Evolutionary conservation across 257 asterid species (phyloP).

Genomic region (Solanum okadae): DNA sequence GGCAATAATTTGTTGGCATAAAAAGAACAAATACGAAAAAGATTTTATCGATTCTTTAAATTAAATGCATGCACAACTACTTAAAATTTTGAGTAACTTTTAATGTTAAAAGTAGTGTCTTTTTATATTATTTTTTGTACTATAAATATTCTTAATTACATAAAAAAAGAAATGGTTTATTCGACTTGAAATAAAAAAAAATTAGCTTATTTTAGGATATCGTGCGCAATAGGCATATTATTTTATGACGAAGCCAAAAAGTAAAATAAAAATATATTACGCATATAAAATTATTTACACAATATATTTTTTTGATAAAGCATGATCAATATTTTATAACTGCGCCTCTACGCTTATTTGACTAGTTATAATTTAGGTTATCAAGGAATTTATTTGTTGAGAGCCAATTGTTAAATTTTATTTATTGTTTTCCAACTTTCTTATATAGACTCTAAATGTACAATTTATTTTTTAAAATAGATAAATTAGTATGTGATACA

Average conservation of each 20-base stretch:
- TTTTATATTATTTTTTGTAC: not conserved
- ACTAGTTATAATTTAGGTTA: not conserved
- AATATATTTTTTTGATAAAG: too few species aligned
- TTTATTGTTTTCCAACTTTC: not conserved
- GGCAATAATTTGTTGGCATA: not conserved
- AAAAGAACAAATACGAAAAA: not conserved
- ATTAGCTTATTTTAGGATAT: not conserved
- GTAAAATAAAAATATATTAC: too few species aligned
- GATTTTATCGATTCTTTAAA: not conserved
- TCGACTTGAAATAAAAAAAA: not conserved
- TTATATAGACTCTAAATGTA: not conserved
- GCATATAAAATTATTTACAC: not conserved
- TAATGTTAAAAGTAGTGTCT: not conserved
- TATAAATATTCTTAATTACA: not conserved
- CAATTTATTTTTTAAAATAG: not conserved
- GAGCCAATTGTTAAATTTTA: not conserved
- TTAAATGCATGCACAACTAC: not conserved
- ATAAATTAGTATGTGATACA: not conserved
- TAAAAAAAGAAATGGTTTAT: not conserved
- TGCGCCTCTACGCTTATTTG: not conserved
- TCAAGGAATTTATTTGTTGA: too few species aligned
- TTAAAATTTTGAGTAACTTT: not conserved
- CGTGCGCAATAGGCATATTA: not conserved
- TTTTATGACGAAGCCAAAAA: not conserved
- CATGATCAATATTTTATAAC: too few species aligned